These are phyloP conservation scores for Vitellaria paradoxa DNA, from an alignment of 179 eudicot species.

Conservation along the genomic window DNA sequence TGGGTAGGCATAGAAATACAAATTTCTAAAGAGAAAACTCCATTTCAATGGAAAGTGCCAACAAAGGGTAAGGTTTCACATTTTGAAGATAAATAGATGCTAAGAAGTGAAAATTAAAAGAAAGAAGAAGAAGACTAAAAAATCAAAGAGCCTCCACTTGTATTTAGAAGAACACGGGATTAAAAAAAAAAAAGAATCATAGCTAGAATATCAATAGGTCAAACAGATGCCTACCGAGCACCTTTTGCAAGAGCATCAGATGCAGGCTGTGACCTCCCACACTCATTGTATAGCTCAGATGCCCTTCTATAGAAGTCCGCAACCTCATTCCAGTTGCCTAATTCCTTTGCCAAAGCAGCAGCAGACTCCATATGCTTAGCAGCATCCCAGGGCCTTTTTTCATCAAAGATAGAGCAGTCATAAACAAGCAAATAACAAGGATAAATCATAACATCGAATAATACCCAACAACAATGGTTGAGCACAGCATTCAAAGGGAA, in stretches of 20 bases:
- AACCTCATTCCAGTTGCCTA: slow-evolving; percentile 68
- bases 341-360: slow-evolving; percentile 76
- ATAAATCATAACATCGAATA: background rate
- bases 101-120: background rate
- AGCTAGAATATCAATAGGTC: slow-evolving; percentile 12
- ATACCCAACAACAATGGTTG: background rate
- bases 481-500: background rate
- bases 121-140: background rate
- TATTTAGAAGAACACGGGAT: background rate
- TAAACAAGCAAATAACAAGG: background rate
- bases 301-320: slow-evolving; percentile 74
- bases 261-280: slow-evolving; percentile 90
- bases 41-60: background rate
- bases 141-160: background rate
- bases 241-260: slow-evolving; percentile 90
- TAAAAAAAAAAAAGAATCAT: background rate
- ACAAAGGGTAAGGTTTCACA: background rate
- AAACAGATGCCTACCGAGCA: slow-evolving; percentile 58
- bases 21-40: background rate
- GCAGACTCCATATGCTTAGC: slow-evolving; percentile 92
- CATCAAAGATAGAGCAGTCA: slow-evolving; percentile 17
- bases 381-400: slow-evolving; percentile 84
- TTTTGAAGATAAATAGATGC: background rate
- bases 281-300: slow-evolving; percentile 63
- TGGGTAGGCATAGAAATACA: background rate